Evolutionary conservation across 164 flowering plant genomes (phyloP), one percentile per base, ranked within the genome.

Genomic region (Magnolia kwangsiensis): DNA sequence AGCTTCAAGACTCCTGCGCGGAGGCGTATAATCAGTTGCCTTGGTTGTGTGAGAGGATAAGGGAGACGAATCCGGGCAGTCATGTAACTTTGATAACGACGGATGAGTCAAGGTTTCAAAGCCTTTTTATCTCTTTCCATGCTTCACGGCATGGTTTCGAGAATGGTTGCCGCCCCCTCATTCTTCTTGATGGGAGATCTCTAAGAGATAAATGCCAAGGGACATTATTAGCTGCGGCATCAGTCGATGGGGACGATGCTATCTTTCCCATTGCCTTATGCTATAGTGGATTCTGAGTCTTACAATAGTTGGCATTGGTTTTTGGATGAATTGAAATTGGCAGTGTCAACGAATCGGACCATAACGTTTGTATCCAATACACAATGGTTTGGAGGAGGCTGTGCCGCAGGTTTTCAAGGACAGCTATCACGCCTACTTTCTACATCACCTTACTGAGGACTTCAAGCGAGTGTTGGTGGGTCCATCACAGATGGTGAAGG

Each of bases 221-320:
- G 80, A 77, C 79, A n/a, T 72, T 91, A 72, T 76, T 91, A 83
- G 69, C 82, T 49, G 96, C 96, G 13, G 82, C 84, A 72, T 82
- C 91, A 1, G 72, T 88, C 21, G 96, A 91, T 85, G 96, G 89
- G 14, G 81, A 90, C 75, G 90, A 89, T 75, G 85, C 81, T 7
- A 74, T 80, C 77, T 86, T 91, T 72, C 94, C 94, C 8, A 80
- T 91, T 77, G 92, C 92, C 24, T 86, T 88, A n/a, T 80, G 88
- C 91, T 37, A 59, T 91, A 8, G 90, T 87, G 7, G 91, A 88
- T 80, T 74, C 72, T 21, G 92, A 90, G 75, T 84, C 76, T 79
- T 79, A 79, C 63, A 90, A 84, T 64, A 88, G 69, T 78, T 91
- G 96, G 96, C 74, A 24, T 21, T 90, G 94, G 94, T 90, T 91